A percentile compares a stretch with the other conserved stretches of the same genome.
Conservation (phyloP, 768 basidiomycete species). For the Hortiboletus campestris region DNA sequence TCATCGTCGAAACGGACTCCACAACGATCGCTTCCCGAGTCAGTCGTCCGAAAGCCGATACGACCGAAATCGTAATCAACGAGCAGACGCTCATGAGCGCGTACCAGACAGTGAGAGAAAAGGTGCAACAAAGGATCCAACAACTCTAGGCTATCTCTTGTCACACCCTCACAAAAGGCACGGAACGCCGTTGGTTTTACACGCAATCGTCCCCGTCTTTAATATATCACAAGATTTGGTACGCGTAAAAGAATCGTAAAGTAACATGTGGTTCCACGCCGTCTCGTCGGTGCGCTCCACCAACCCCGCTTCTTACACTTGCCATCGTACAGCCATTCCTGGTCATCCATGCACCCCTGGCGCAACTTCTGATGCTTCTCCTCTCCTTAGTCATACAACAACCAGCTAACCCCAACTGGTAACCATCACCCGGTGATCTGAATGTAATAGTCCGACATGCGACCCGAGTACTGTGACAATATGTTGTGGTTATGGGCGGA, state of each 20-base stretch:
- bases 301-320: constrained; percentile 6
- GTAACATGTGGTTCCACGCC: background rate
- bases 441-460: background rate
- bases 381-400: constrained; percentile 15
- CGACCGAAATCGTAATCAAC: constrained; percentile 96
- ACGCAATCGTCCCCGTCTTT: background rate
- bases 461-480: background rate
- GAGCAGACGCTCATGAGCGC: constrained; percentile 95
- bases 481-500: constrained; percentile 6
- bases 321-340: constrained; percentile 5
- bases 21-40: constrained; percentile 95
- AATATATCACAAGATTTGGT: background rate
- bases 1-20: constrained; percentile 95
- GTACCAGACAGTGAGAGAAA: constrained; percentile 86
- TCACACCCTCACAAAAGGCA: background rate
- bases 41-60: constrained; percentile 87
- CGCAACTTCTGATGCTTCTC: background rate
- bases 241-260: constrained; percentile 5
- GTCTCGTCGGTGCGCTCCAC: background rate
- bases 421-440: background rate
- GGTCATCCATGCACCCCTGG: background rate
- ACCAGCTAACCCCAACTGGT: constrained; percentile 1
- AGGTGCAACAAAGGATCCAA: constrained; percentile 79
- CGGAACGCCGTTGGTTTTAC: too few species aligned
- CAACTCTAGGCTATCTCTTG: constrained; percentile 54